Evolutionary conservation across 106 monocot species (phyloP).

Genomic region (Ottelia alismoides): DNA sequence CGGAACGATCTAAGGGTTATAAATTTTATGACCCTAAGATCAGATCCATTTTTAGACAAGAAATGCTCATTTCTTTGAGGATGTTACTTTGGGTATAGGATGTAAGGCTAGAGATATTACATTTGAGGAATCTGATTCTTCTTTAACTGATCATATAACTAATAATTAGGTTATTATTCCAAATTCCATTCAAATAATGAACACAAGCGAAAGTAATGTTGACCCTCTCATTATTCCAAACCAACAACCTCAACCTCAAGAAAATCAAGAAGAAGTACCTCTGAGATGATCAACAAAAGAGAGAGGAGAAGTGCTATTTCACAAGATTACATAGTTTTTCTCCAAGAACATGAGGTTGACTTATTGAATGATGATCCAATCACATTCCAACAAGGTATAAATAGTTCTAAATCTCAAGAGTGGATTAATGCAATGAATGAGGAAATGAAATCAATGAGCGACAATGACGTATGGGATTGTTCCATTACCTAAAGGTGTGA

Average conservation of each 20-base stretch:
- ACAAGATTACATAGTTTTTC: background rate
- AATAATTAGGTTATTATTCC: background rate
- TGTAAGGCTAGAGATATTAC: background rate
- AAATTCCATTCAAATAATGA: background rate
- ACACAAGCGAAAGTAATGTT: background rate
- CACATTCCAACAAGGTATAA: background rate
- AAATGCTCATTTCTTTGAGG: conserved; percentile 3
- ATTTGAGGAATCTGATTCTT: background rate
- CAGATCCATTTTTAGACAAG: conserved; percentile 3
- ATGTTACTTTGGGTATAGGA: background rate
- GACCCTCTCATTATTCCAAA: background rate
- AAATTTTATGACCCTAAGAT: conserved; percentile 5
- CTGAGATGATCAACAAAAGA: conserved; percentile 9
- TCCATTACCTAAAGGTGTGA: conserved; percentile 5
- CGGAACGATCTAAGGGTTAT: background rate
- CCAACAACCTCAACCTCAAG: background rate
- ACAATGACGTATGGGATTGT: conserved; percentile 8
- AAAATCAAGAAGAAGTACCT: background rate
- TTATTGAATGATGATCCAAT: background rate
- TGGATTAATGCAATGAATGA: conserved; percentile 5
- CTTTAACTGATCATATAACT: background rate
- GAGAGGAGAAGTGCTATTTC: conserved; percentile 4
- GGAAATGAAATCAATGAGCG: conserved; percentile 2
- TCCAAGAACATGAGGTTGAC: conserved; percentile 1
- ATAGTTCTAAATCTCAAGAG: background rate